These are phyloP conservation scores for Passiflora organensis DNA, from an alignment of 345 rosid species.

Conservation along the genomic window DNA sequence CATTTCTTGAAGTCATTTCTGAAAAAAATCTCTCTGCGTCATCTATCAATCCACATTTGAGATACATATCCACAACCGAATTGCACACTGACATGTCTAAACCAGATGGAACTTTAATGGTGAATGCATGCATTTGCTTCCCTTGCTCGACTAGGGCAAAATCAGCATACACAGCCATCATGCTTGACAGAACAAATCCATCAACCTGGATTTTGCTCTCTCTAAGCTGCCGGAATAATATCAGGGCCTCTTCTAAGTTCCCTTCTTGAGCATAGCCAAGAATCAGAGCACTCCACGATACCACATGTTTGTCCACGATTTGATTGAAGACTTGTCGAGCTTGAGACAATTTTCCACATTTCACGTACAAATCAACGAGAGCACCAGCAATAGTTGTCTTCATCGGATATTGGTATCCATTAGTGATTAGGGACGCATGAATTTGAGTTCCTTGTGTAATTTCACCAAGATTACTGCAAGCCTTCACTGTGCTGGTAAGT, in stretches of 20 bases:
- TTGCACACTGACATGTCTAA: constrained; percentile 57
- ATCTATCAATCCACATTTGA: constrained; percentile 68
- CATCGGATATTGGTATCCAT: constrained; percentile 47
- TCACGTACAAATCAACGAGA: constrained; percentile 71
- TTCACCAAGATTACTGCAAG: constrained; percentile 52
- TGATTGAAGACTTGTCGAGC: constrained; percentile 58
- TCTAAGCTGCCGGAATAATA: constrained; percentile 56
- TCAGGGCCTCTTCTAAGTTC: constrained; percentile 53
- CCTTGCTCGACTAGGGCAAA: constrained; percentile 77
- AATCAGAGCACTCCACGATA: constrained; percentile 72
- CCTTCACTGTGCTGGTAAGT: constrained; percentile 61
- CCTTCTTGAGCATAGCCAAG: constrained; percentile 82
- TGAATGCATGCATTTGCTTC: constrained; percentile 72
- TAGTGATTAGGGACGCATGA: constrained; percentile 53
- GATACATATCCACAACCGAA: constrained; percentile 80
- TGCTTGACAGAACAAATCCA: constrained; percentile 63
- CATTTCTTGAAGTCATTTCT: constrained; percentile 54
- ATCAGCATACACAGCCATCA: constrained; percentile 79
- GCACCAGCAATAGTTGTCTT: constrained; percentile 49
- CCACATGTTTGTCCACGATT: constrained; percentile 48
- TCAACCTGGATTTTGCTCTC: constrained; percentile 38
- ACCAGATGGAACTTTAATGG: constrained; percentile 59
- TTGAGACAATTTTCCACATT: constrained; percentile 47
- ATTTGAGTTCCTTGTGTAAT: constrained; percentile 48
- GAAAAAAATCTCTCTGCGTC: constrained; percentile 59